Evolutionary conservation across 2,329 filamentous ascomycete species (phyloP).

Genomic region (Xylariaceae sp.): DNA sequence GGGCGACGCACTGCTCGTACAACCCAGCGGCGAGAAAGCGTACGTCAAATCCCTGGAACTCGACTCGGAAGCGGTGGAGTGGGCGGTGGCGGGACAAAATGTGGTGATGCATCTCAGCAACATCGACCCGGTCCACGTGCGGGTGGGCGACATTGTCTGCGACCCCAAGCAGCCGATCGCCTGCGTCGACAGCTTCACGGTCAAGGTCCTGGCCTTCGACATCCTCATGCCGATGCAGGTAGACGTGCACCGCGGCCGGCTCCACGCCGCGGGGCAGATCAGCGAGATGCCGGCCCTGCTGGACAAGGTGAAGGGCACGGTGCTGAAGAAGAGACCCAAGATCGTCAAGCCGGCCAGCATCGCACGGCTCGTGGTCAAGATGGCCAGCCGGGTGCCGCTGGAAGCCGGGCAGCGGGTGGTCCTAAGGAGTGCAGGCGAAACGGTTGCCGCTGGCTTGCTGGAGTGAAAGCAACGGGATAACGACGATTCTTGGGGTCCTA

Average conservation of each 20-base stretch:
- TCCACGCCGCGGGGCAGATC: constrained; percentile 73
- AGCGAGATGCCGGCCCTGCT: constrained; percentile 63
- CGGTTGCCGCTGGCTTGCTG: constrained; percentile 78
- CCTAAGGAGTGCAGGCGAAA: constrained; percentile 70
- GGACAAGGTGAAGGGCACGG: constrained; percentile 70
- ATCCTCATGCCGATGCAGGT: constrained; percentile 82
- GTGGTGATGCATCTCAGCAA: constrained; percentile 75
- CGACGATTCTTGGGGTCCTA: too few relatives aligned
- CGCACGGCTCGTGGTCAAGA: constrained; percentile 67
- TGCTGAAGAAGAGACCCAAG: constrained; percentile 75
- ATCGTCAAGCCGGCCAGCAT: constrained; percentile 74
- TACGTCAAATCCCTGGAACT: constrained; percentile 76
- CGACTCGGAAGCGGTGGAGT: constrained; percentile 66
- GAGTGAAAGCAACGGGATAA: too few relatives aligned
- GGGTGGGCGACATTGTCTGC: constrained; percentile 82
- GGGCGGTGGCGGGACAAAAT: constrained; percentile 90
- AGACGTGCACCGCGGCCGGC: constrained; percentile 77
- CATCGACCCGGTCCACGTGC: constrained; percentile 77
- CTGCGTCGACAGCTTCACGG: constrained; percentile 66
- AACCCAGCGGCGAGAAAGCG: constrained; percentile 75
- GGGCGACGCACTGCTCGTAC: constrained; percentile 70
- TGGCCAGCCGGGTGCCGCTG: constrained; percentile 67
- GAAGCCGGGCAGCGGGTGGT: constrained; percentile 77
- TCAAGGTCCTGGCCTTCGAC: constrained; percentile 84
- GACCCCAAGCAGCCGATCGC: constrained; percentile 57